Evolutionary conservation across 345 rosid species (phyloP).

Genomic region (Psidium guajava): DNA sequence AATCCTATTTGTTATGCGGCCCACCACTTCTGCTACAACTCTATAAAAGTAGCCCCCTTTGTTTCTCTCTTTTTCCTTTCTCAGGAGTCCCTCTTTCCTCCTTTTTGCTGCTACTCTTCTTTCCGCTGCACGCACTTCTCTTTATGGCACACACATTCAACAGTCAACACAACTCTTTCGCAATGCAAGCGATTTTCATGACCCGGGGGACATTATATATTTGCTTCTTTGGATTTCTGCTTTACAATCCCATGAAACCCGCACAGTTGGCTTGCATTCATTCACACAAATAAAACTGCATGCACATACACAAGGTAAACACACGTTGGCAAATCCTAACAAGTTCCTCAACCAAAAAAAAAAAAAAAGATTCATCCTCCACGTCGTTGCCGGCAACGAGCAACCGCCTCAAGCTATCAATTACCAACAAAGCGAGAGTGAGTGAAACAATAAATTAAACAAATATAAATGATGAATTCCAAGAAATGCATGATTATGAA

Average conservation of each 20-base stretch:
- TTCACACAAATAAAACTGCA: no score
- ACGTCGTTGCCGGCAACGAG: not conserved
- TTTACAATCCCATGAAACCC: not conserved
- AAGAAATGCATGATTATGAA: not conserved
- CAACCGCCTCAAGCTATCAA: not conserved
- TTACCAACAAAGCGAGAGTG: not conserved
- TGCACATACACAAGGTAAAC: not conserved
- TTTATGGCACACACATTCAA: not conserved
- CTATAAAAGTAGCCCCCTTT: not conserved
- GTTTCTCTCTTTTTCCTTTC: not conserved
- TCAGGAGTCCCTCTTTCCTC: not conserved
- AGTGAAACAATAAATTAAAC: not conserved
- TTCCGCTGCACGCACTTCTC: not conserved
- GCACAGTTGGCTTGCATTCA: not conserved
- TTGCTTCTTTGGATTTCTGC: not conserved
- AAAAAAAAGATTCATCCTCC: no score
- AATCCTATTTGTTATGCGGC: not conserved
- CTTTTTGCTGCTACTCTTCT: not conserved
- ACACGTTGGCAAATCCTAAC: not conserved
- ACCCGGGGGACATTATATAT: not conserved
- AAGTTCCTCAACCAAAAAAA: no score
- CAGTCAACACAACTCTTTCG: not conserved
- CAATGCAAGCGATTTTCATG: not conserved
- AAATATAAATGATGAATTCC: not conserved
- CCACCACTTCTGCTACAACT: not conserved